A percentile compares a stretch with the other conserved stretches of the same genome.
Conservation (phyloP, 208 protist genomes). For the Leptomonas seymouri region DNA sequence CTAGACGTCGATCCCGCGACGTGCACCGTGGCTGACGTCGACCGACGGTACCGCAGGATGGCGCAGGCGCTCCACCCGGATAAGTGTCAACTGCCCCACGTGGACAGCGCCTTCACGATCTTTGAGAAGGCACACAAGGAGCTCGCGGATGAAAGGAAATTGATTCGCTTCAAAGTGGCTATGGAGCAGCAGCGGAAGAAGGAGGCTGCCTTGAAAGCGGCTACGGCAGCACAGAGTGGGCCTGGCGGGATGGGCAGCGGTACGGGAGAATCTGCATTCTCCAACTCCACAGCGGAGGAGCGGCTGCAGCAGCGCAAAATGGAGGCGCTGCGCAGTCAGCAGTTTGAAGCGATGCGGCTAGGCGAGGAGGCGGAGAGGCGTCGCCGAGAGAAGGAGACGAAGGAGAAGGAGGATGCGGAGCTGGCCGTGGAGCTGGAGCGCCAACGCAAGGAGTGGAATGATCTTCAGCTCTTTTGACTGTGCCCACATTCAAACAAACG, state of each 20-base stretch:
- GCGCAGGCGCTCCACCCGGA: conserved; percentile 89
- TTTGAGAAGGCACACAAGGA: conserved; percentile 86
- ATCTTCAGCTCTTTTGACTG: conserved; percentile 81
- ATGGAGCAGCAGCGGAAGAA: conserved; percentile 64
- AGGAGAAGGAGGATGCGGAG: conserved; percentile 56
- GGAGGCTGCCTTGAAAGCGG: conserved; percentile 44
- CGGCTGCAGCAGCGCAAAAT: conserved; percentile 47
- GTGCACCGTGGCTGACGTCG: conserved; percentile 72
- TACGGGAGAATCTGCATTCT: background rate
- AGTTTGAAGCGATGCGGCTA: conserved; percentile 74
- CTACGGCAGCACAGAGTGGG: conserved; percentile 9
- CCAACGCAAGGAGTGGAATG: conserved; percentile 81
- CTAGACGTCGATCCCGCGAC: conserved; percentile 69
- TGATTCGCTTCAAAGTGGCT: conserved; percentile 69
- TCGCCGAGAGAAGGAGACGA: conserved; percentile 51
- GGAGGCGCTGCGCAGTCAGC: conserved; percentile 64
- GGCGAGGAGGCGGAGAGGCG: conserved; percentile 79
- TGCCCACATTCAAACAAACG: no score
- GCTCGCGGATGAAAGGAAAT: conserved; percentile 63
- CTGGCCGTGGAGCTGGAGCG: conserved; percentile 70
- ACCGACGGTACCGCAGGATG: conserved; percentile 73
- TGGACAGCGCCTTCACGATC: conserved; percentile 74
- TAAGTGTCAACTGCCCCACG: conserved; percentile 85
- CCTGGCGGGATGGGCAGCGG: background rate
- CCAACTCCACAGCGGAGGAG: conserved; percentile 56